A percentile compares a stretch with the other conserved stretches of the same genome.
Evolutionary conservation across 805 yeast species (phyloP).

Genomic region (Candida railenensis): DNA sequence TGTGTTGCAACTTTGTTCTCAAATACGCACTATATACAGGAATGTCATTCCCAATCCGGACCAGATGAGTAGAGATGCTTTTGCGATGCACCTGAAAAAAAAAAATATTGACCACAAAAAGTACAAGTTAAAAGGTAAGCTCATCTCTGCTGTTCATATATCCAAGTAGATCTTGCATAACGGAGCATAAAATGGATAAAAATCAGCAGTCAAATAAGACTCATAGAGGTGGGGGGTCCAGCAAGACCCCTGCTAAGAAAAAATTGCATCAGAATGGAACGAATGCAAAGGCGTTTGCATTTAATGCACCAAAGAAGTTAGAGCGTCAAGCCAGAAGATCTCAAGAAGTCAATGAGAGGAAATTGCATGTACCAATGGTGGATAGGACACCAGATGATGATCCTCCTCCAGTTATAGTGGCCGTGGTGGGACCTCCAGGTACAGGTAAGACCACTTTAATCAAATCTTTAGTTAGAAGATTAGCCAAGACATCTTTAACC

Average conservation of each 20-base stretch:
- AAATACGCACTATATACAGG: background rate
- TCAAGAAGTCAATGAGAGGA: constrained; percentile 78
- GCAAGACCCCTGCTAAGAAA: constrained; percentile 67
- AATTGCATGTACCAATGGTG: constrained; percentile 95
- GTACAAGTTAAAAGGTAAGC: background rate
- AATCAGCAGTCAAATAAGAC: constrained; percentile 70
- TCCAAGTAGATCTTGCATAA: background rate
- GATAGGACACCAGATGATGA: constrained; percentile 96
- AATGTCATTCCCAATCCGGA: background rate
- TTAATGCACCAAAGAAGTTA: constrained; percentile 71
- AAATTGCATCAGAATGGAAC: constrained; percentile 83
- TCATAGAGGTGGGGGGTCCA: constrained; percentile 60
- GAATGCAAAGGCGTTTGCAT: constrained; percentile 45
- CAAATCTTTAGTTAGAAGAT: constrained; percentile 80
- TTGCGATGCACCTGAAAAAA: background rate
- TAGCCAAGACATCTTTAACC: constrained; percentile 79
- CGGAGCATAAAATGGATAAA: constrained; percentile 14
- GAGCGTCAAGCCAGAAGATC: constrained; percentile 81
- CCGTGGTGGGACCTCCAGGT: constrained; percentile 98
- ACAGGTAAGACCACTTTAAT: constrained; percentile 95
- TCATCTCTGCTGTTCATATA: background rate
- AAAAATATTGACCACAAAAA: background rate
- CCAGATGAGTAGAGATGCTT: no score
- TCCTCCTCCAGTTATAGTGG: constrained; percentile 95
- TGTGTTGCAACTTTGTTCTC: background rate